Evolutionary conservation across 139 green algal species (phyloP).

Genomic region (Prasinococcaceae sp.): DNA sequence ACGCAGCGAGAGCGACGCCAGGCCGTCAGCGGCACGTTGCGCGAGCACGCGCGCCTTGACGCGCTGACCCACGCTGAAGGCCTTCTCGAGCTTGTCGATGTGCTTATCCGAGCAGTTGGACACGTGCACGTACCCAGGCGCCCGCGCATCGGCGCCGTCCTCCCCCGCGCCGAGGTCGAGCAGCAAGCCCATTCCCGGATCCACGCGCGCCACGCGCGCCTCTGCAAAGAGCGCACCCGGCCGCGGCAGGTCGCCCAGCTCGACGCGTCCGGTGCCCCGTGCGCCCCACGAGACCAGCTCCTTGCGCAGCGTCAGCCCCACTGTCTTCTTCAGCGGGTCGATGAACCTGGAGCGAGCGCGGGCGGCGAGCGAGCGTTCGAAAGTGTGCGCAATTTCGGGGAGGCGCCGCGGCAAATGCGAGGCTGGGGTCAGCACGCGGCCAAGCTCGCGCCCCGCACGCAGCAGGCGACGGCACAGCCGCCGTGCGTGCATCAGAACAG

Average conservation of each 20-base stretch:
- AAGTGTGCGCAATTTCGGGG: too few species aligned
- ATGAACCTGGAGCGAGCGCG: too few species aligned
- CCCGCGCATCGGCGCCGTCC: neutral
- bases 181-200: slow-evolving; percentile 43
- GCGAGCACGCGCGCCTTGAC: slow-evolving; percentile 60
- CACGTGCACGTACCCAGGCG: slow-evolving; percentile 53
- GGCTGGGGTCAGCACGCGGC: too few species aligned
- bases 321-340: too few species aligned
- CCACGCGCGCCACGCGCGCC: slow-evolving; percentile 35
- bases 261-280: too few species aligned
- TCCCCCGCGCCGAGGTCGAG: slow-evolving; percentile 30
- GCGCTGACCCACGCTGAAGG: slow-evolving; percentile 36
- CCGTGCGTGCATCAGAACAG: too few species aligned
- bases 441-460: too few species aligned
- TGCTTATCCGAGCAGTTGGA: slow-evolving; percentile 51
- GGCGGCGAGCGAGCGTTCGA: too few species aligned
- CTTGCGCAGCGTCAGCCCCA: too few species aligned
- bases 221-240: neutral
- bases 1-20: slow-evolving; percentile 32
- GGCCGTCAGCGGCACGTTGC: slow-evolving; percentile 60
- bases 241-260: neutral
- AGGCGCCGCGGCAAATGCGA: too few species aligned
- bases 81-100: slow-evolving; percentile 46
- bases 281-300: too few species aligned
- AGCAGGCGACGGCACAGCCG: too few species aligned